phyloP scores from a whole-genome alignment of 805 yeast species.

The Yarrowia sp. region DNA sequence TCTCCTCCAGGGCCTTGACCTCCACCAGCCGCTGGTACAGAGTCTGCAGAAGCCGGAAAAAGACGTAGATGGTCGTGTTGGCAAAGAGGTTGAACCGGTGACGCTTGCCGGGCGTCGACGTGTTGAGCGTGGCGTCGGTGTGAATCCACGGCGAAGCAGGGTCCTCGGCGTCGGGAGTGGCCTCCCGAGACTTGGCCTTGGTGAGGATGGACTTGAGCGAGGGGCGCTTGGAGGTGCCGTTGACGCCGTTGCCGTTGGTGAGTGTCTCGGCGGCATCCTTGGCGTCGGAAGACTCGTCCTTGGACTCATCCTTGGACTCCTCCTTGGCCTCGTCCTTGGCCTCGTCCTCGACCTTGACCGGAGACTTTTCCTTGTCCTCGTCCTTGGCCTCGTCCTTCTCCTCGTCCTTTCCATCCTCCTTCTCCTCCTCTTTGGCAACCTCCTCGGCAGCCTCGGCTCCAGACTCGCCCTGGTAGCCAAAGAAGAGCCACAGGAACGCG shows the following conservation, averaged over 20 bases:
- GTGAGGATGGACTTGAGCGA: not conserved
- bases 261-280: not conserved
- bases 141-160: constrained; percentile 46
- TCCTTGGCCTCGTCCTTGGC: not conserved
- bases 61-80: constrained; percentile 83
- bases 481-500: constrained; percentile 69
- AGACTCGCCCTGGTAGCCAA: constrained; percentile 39
- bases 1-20: constrained; percentile 66
- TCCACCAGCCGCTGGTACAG: constrained; percentile 77
- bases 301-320: not conserved
- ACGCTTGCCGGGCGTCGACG: constrained; percentile 31
- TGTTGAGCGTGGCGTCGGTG: constrained; percentile 38
- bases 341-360: not conserved
- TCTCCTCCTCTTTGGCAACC: constrained; percentile 1
- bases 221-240: not conserved
- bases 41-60: constrained; percentile 80
- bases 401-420: not conserved
- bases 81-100: constrained; percentile 73
- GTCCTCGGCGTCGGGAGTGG: constrained; percentile 23
- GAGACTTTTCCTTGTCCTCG: not conserved
- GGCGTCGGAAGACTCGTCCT: not conserved
- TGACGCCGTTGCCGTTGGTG: not conserved
- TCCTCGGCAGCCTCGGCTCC: not conserved
- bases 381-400: not conserved
- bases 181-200: constrained; percentile 22